Base-by-base conservation (phyloP, 106 monocot genomes). In the Xerophyta viscosa region DNA sequence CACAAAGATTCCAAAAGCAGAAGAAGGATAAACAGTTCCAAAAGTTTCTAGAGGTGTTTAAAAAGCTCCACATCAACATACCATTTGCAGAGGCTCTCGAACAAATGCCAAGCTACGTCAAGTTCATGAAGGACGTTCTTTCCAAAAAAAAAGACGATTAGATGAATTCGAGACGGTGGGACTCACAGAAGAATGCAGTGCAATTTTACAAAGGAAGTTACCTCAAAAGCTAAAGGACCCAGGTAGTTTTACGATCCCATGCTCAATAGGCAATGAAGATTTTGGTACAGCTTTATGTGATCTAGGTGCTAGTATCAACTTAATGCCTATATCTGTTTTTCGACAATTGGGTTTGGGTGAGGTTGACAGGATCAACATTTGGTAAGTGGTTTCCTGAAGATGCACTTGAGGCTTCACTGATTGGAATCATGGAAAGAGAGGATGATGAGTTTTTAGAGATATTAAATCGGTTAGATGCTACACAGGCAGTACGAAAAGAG, bases 51-150 rank as follows among this genome's bases (percentile, higher is more conserved):
- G 46, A 47, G 1, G 46, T 47, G 18, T 47, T 47, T 23, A 47
- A 47, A 23, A 47, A 47, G 46, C 20, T 47, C 8, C 46, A 47
- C 6, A 47, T 47, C 20, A 4, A 47, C 46, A 47, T 47, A 0
- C 46, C 46, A 17, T 47, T 47, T 47, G 46, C 46, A 47, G 6
- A 47, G 14, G 46, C 46, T 8, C 19, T 47, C 17, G 17, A 47
- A 20, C 46, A 47, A 47, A 47, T 47, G 46, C 46, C 46, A 20
- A 47, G 46, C 46, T 47, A 47, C 20, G 46, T 6, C 14, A 47
- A 47, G 17, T 47, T 47, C 46, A 4, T 47, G 46, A 47, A 47
- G 19, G 46, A 47, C 17, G 20, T 47, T 23, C 19, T 47, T 2
- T 47, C 46, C 18, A 23, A 39, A 10, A 39, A 39, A n/a, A n/a